Percentiles rank a stretch among this genome's conserved stretches.
phyloP scores from a whole-genome alignment of 2,329 filamentous ascomycete species.

The Colletotrichum sojae region DNA sequence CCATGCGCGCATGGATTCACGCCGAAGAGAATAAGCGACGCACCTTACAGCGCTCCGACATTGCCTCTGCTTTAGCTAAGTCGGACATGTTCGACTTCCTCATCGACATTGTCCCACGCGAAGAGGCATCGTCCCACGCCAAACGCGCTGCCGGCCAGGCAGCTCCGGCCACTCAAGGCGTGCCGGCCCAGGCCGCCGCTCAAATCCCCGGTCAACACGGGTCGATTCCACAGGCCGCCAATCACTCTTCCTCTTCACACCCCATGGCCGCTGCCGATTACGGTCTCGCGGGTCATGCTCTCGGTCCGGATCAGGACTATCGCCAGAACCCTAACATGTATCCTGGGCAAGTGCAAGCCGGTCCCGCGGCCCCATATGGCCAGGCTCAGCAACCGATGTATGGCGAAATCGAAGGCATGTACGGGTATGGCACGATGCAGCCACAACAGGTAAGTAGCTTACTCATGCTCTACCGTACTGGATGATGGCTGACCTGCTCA shows the following conservation, averaged over 20 bases:
- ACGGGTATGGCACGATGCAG: conserved; percentile 84
- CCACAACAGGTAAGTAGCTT: conserved; percentile 79
- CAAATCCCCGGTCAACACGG: conserved; percentile 69
- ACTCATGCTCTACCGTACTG: conserved; percentile 30
- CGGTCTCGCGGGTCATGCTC: conserved; percentile 72
- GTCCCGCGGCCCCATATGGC: conserved; percentile 79
- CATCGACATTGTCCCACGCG: conserved; percentile 97
- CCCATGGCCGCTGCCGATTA: conserved; percentile 74
- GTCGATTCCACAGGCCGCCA: conserved; percentile 66
- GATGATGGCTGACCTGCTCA: neutral
- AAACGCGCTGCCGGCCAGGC: conserved; percentile 78
- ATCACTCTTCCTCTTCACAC: conserved; percentile 66
- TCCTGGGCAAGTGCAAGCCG: conserved; percentile 81
- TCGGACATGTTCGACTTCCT: conserved; percentile 99
- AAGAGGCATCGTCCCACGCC: conserved; percentile 89
- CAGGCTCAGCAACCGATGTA: conserved; percentile 87
- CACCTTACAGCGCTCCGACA: conserved; percentile 95
- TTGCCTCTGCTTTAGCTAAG: conserved; percentile 94
- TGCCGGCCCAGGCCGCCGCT: conserved; percentile 51
- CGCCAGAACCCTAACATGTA: conserved; percentile 87
- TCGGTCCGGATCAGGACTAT: conserved; percentile 82
- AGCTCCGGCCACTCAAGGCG: conserved; percentile 54
- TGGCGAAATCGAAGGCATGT: conserved; percentile 86
- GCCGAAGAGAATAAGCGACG: conserved; percentile 98
- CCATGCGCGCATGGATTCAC: conserved; percentile 99